These are phyloP conservation scores for Helotiales sp. DNA, from an alignment of 2,329 filamentous ascomycete genomes.

Conservation along the genomic window DNA sequence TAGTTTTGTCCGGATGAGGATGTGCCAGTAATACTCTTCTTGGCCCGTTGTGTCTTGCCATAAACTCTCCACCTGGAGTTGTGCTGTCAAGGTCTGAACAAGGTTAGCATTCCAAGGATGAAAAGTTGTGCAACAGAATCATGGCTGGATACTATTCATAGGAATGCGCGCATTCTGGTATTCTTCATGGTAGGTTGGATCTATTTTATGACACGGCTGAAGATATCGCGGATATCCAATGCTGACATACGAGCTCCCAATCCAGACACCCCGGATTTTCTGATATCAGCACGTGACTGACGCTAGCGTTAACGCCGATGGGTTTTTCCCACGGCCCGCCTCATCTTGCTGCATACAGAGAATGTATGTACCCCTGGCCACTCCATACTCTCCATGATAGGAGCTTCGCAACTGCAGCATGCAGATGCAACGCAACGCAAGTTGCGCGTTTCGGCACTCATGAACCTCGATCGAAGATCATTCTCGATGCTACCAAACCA, in stretches of 20 bases:
- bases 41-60: conserved; percentile 2
- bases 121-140: conserved; percentile 1
- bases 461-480: background rate
- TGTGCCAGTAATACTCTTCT: conserved; percentile 1
- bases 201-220: conserved; percentile 1
- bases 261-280: background rate
- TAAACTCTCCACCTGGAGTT: background rate
- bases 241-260: background rate
- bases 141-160: conserved; percentile 10
- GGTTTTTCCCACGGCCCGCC: background rate
- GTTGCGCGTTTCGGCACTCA: background rate
- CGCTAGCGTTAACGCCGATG: background rate
- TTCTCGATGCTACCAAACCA: background rate
- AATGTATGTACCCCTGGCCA: background rate
- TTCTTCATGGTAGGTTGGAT: background rate
- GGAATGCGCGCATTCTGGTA: background rate
- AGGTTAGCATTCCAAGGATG: conserved; percentile 1
- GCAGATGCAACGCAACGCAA: background rate
- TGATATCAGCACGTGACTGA: background rate
- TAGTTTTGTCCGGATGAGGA: background rate
- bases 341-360: background rate
- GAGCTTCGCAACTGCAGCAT: background rate
- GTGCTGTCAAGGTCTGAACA: conserved; percentile 1
- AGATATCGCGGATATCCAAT: conserved; percentile 1
- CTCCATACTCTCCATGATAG: background rate